Evolutionary conservation across 1,284 basidiomycete genomes (phyloP), one percentile per base, ranked within the genome.

Genomic region (Tilletia caries): DNA sequence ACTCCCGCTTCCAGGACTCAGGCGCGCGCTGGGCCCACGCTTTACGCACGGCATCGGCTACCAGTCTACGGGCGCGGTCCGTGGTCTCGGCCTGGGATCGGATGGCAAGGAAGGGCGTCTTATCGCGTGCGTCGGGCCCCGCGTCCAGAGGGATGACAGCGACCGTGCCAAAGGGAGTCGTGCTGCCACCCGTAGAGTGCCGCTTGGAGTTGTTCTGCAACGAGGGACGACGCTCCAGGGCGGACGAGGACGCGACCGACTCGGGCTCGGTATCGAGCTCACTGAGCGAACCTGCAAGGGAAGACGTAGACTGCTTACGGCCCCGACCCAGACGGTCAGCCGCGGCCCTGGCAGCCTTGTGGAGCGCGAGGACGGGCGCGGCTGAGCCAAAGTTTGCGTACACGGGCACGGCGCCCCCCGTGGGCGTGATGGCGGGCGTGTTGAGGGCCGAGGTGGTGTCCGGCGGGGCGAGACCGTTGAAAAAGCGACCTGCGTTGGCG

Each of bases 21-120:
- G 81, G 81, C 5, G 81, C 80, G 50, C 64, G 64, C 15, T 66
- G 76, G 68, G 72, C 54, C 81, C 81, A 82, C 0, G 80, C 73
- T 67, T 78, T 75, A 66, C 79, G 74, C 43, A 80, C 78, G 4
- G 80, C 79, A 68, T 81, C 76, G 12, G 78, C 79, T 13, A 82
- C 75, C 32, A 82, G 70, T 27, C 76, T 68, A 18, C 79, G 75
- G 13, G 81, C 81, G 4, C 79, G 72, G 41, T 80, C 80, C 6
- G 66, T 72, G 1, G 76, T 68, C 54, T 80, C 76, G 44, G 79
- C 79, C 20, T 78, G 76, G 3, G 75, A 77, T 20, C 79, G 76
- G 52, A 80, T 80, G 6, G 79, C 79, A n/a, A 80, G 68, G 68
- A 80, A 80, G 1, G 79, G 79, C 68, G 37, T 46, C 43, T 65